Evolutionary conservation across 257 asterid species (phyloP), one percentile per base, ranked within the genome.

Genomic region (Nicotiana attenuata): DNA sequence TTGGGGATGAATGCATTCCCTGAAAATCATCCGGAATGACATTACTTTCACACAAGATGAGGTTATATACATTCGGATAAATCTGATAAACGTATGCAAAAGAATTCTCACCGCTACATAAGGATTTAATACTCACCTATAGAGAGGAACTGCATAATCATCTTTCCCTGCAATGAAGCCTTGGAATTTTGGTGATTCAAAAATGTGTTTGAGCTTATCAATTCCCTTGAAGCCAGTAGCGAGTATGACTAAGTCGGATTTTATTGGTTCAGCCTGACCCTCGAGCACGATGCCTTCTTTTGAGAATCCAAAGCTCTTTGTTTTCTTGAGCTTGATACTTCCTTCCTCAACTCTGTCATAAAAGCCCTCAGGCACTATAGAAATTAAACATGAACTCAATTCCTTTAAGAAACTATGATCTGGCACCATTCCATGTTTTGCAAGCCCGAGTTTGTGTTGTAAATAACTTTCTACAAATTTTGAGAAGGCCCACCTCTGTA

Each of bases 141-240:
- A 88, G 19, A 87, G 88, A 3, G 89, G 92, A 50, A 84, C 87
- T 56, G 78, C 53, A 5, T 80, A 50, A 52, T 83, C 83, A 29
- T 64, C 60, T 22, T 84, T 60, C 10, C 83, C 86, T 6, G 81
- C 81, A 20, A 89, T 50, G 83, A 76, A 79, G 47, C 87, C 50
- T 68, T 82, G 84, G 81, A 88, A 85, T 22, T 41, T 16, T 14
- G 82, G 79, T 0, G 90, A 88, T 20, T 47, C 41, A 56, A 91
- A 89, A 3, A 83, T 41, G 29, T 83, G 77, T 67, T 88, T 85
- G 64, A 88, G 90, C 85, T 89, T 86, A 47, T 88, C 85, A 10
- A 77, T 80, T 26, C 89, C 89, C 24, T 76, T 90, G 81, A 83
- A 89, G 11, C 93, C 92, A 2, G 94, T 91, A n/a, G 89, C 89